Percentiles rank a stretch among this genome's conserved stretches.
Evolutionary conservation across 2,329 filamentous ascomycete genomes (phyloP).

Genomic region (Penicillium vulpinum): DNA sequence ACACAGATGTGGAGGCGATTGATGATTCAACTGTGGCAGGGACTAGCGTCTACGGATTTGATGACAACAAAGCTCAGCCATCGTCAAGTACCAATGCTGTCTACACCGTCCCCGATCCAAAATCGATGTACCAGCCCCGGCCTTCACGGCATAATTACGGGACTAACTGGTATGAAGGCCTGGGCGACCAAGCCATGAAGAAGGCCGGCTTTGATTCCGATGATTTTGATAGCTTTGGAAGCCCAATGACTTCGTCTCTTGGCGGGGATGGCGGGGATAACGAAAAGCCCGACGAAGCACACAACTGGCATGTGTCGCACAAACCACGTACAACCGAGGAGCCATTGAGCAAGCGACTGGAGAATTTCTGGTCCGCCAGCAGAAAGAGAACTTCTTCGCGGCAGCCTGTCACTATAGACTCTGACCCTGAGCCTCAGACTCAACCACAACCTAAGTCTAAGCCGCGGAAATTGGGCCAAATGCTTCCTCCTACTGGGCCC

Average conservation of each 20-base stretch:
- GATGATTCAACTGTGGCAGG: conserved; percentile 46
- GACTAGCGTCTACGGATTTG: conserved; percentile 40
- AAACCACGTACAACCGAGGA: conserved; percentile 32
- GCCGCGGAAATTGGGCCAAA: conserved; percentile 27
- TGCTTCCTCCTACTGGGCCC: conserved; percentile 24
- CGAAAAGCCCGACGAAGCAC: conserved; percentile 29
- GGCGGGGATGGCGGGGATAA: conserved; percentile 33
- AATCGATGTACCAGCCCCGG: conserved; percentile 26
- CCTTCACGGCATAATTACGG: conserved; percentile 28
- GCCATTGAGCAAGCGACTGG: conserved; percentile 39
- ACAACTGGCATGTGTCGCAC: conserved; percentile 32
- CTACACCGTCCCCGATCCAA: conserved; percentile 22
- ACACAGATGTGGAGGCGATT: conserved; percentile 46
- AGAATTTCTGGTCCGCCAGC: conserved; percentile 42
- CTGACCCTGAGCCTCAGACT: conserved; percentile 4
- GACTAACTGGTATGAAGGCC: conserved; percentile 34
- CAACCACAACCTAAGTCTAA: conserved; percentile 2
- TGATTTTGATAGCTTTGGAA: conserved; percentile 33
- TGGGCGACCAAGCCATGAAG: conserved; percentile 38
- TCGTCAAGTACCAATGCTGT: conserved; percentile 20
- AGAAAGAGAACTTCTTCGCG: conserved; percentile 20
- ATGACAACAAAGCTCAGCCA: conserved; percentile 31
- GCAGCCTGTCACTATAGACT: neutral
- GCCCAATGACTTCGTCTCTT: conserved; percentile 31
- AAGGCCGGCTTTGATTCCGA: conserved; percentile 40